A percentile compares a stretch with the other conserved stretches of the same genome.
These are phyloP conservation scores for Verticillium dahliae DNA, from an alignment of 2,329 filamentous ascomycete genomes.

Conservation along the genomic window DNA sequence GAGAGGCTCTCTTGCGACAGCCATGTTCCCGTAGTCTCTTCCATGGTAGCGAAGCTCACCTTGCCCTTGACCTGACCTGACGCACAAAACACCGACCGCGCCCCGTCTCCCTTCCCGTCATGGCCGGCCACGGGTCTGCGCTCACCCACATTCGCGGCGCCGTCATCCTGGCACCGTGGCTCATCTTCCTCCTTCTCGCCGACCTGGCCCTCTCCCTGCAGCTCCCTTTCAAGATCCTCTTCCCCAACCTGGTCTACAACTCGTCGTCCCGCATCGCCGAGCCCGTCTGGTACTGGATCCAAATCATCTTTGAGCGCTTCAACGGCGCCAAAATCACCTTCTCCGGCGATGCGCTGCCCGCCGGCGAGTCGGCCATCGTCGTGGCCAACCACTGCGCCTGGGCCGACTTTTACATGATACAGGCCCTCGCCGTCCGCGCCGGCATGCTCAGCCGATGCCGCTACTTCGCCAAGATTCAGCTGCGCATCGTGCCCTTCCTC, in stretches of 20 bases:
- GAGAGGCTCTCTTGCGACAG: background rate
- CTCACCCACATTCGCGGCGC: slow-evolving; percentile 34
- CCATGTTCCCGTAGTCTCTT: background rate
- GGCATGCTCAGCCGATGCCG: slow-evolving; percentile 56
- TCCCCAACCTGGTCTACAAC: slow-evolving; percentile 44
- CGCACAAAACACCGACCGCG: background rate
- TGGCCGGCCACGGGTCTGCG: slow-evolving; percentile 13
- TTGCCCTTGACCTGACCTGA: background rate
- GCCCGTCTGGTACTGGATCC: slow-evolving; percentile 51
- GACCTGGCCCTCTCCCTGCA: slow-evolving; percentile 44
- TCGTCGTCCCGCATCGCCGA: slow-evolving; percentile 47
- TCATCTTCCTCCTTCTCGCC: slow-evolving; percentile 42
- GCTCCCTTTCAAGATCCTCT: slow-evolving; percentile 37
- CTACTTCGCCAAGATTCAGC: slow-evolving; percentile 56
- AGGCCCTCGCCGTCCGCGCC: slow-evolving; percentile 44
- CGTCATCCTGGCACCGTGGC: slow-evolving; percentile 41
- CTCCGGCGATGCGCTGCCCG: slow-evolving; percentile 44
- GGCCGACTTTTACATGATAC: slow-evolving; percentile 60
- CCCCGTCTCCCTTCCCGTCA: background rate
- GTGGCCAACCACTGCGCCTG: slow-evolving; percentile 55
- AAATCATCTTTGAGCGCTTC: slow-evolving; percentile 45
- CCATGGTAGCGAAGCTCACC: background rate
- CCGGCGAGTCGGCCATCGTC: slow-evolving; percentile 52
- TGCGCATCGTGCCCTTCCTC: slow-evolving; percentile 52
- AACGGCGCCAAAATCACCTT: slow-evolving; percentile 48